Evolutionary conservation across 768 basidiomycete species (phyloP), one percentile per base, ranked within the genome.

Genomic region (Tephrocybe sp.): DNA sequence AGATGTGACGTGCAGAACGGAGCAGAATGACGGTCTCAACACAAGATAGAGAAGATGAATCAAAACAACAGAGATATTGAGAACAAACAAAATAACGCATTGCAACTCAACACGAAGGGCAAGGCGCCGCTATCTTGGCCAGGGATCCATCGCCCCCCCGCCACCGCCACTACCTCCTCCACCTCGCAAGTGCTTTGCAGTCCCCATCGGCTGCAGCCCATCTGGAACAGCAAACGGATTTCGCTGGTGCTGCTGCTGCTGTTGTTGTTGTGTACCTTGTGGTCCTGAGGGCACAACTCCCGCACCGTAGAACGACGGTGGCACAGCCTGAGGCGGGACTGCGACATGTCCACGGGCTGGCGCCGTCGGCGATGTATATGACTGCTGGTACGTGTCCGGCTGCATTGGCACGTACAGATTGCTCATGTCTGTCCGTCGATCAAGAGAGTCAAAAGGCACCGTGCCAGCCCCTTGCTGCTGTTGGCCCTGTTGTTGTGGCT

Each of bases 351-450:
- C 50, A 11, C 79, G 71, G 22, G 69, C 62, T 38, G 69, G 53
- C 24, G 64, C 64, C 25, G 65, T 59, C 21, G 75, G 60, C 11
- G 67, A 61, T 44, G 71, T 61, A 60, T 88, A 88, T 28, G 77
- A 61, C 54, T 78, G 77, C 53, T 78, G 77, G 65, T 81, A 91
- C 56, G 86, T 85, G 21, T 92, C 90, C 27, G 90, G 86, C 64
- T 92, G 91, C 77, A 93, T 79, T 1, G 91, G 89, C 30, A 84
- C 84, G 61, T 84, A 93, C 67, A 92, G 64, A 49, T 78, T 79
- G 34, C 80, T 81, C 30, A 87, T 81, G 42, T 88, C 86, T 22
- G 79, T 68, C 47, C 84, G 77, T 42, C 80, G 73, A 46, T 84
- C 84, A 15, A 85, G 56, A n/a, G 80, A 65, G 38, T 86, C 84